phyloP scores from a whole-genome alignment of 2,329 filamentous ascomycete genomes.

The Dothiorella sarmentorum region DNA sequence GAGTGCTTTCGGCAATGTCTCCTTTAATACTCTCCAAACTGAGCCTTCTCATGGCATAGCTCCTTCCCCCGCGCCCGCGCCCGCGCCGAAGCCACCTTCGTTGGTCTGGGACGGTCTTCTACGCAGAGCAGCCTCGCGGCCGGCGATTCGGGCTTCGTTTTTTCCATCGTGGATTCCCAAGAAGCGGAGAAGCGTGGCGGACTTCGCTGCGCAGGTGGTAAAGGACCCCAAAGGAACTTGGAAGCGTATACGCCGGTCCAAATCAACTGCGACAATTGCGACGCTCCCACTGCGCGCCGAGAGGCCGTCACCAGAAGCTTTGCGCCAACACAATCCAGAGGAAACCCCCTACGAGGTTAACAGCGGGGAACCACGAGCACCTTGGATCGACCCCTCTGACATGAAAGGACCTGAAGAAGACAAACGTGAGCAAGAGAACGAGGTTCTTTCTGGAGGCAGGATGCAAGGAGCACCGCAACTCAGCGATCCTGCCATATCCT shows the following conservation, averaged over 20 bases:
- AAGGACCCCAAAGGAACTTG: no score
- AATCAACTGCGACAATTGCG: background rate
- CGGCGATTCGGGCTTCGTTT: background rate
- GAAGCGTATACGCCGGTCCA: no score
- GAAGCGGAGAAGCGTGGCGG: background rate
- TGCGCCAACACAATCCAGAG: background rate
- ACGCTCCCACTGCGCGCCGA: background rate
- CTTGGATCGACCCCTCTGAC: background rate
- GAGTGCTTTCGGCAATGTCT: no score
- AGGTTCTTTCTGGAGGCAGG: no score
- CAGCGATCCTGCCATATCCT: background rate
- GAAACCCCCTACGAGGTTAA: no score
- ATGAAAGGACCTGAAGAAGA: background rate
- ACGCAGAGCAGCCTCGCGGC: background rate
- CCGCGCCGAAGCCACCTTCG: background rate
- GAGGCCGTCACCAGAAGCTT: background rate
- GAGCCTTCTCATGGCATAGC: background rate
- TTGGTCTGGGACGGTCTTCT: background rate
- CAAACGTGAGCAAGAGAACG: background rate
- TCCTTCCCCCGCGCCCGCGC: background rate
- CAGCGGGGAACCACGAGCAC: background rate
- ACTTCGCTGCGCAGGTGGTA: background rate
- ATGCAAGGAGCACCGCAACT: background rate
- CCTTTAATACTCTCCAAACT: no score
- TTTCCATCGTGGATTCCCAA: no score